Conservation (phyloP, 495 filamentous ascomycete species). For the Chaetomium tenue region DNA sequence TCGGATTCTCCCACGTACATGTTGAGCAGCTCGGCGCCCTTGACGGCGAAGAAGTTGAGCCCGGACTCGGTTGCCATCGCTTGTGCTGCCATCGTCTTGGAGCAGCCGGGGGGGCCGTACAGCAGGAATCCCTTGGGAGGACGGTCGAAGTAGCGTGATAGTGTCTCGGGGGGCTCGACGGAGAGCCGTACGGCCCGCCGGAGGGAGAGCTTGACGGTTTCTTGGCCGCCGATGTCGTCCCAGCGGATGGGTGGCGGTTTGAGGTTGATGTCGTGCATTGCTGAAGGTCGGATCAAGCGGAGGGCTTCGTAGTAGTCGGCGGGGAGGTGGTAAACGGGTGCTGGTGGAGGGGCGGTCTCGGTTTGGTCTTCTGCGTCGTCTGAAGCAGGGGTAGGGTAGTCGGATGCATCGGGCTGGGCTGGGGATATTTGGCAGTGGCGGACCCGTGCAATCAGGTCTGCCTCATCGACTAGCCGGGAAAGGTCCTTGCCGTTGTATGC, state of each 20-base stretch:
- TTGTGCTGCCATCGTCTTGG: constrained; percentile 90
- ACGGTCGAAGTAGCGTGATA: constrained; percentile 48
- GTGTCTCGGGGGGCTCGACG: constrained; percentile 53
- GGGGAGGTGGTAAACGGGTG: constrained; percentile 28
- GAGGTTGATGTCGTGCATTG: constrained; percentile 87
- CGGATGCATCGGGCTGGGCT: background rate
- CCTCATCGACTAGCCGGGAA: constrained; percentile 42
- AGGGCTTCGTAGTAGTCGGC: constrained; percentile 48
- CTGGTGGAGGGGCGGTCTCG: background rate
- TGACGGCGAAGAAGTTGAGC: constrained; percentile 92
- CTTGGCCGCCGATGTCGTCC: constrained; percentile 87
- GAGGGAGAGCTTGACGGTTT: constrained; percentile 66
- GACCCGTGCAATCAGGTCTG: constrained; percentile 33
- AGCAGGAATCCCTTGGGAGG: constrained; percentile 81
- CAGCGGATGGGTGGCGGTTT: constrained; percentile 84
- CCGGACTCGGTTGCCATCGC: constrained; percentile 89
- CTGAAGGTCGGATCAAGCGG: constrained; percentile 63
- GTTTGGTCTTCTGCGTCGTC: constrained; percentile 5
- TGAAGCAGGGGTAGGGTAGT: constrained; percentile 12
- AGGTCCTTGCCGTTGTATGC: constrained; percentile 55
- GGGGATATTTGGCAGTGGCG: constrained; percentile 1
- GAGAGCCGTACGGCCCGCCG: constrained; percentile 39
- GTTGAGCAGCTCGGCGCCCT: constrained; percentile 91
- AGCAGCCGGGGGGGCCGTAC: constrained; percentile 94
- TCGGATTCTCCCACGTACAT: constrained; percentile 99